A percentile compares a stretch with the other conserved stretches of the same genome.
Conservation (phyloP, 331 rosid species). For the Arachis monticola region DNA sequence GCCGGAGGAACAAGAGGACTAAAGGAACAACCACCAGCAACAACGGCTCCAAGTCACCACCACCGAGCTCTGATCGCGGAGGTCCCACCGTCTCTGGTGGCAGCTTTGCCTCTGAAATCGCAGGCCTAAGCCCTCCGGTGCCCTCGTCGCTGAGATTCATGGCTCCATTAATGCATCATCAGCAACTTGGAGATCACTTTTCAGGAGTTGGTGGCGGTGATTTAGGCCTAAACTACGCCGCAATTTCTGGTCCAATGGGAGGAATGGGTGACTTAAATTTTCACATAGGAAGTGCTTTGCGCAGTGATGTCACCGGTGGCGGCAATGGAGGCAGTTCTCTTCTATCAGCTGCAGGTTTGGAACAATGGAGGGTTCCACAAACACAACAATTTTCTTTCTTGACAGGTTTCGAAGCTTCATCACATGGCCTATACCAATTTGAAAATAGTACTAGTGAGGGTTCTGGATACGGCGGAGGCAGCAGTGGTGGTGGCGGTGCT, state of each 20-base stretch:
- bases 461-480: slow-evolving; percentile 41
- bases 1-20: slow-evolving; percentile 80
- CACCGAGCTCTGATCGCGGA: slow-evolving; percentile 63
- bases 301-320: slow-evolving; percentile 30
- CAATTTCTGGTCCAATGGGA: slow-evolving; percentile 9
- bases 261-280: slow-evolving; percentile 61
- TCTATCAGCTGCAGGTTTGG: slow-evolving; percentile 45
- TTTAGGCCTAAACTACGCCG: slow-evolving; percentile 60
- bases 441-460: slow-evolving; percentile 43
- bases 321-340: slow-evolving; percentile 40
- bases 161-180: slow-evolving; percentile 59
- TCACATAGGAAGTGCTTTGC: slow-evolving; percentile 56
- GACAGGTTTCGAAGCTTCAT: slow-evolving; percentile 55
- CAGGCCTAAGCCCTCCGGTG: slow-evolving; percentile 3
- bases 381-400: slow-evolving; percentile 77
- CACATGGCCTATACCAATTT: slow-evolving; percentile 54
- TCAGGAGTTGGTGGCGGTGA: slow-evolving; percentile 43
- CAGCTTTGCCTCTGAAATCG: too few species aligned
- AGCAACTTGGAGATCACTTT: slow-evolving; percentile 48
- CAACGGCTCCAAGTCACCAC: slow-evolving; percentile 63
- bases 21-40: slow-evolving; percentile 48
- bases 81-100: slow-evolving; percentile 40
- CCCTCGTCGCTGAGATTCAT: slow-evolving; percentile 70
- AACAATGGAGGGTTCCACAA: slow-evolving; percentile 79
- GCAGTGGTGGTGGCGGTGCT: too few species aligned